These are phyloP conservation scores for Acorus gramineus DNA, from an alignment of 106 monocot species.

Conservation along the genomic window DNA sequence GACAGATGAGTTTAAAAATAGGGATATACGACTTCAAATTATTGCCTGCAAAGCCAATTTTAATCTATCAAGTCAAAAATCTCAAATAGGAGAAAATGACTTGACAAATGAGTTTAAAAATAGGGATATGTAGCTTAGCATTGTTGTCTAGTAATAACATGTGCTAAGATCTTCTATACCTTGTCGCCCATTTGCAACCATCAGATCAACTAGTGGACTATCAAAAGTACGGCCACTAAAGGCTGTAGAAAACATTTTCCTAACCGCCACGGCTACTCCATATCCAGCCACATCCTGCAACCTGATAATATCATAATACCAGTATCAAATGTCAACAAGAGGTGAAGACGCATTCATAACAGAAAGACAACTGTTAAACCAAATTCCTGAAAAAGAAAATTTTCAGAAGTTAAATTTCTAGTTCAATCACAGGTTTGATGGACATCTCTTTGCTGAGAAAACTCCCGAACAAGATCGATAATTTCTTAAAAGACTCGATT, in stretches of 20 bases:
- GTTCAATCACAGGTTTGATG: too few relatives aligned
- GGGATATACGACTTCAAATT: too few relatives aligned
- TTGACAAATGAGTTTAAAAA: neutral
- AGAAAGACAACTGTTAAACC: too few relatives aligned
- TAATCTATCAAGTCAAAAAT: neutral
- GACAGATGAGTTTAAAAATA: neutral
- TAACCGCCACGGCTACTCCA: constrained; percentile 86
- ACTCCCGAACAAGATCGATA: too few relatives aligned
- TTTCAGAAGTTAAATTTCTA: too few relatives aligned
- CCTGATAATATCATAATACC: constrained; percentile 18
- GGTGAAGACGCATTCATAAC: too few relatives aligned
- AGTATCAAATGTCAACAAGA: too few relatives aligned
- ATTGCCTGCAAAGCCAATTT: neutral
- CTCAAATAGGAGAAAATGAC: neutral
- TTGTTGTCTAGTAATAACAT: neutral
- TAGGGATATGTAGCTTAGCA: too few relatives aligned
- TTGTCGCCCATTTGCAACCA: constrained; percentile 67
- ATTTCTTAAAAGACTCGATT: too few relatives aligned
- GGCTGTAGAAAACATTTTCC: constrained; percentile 42
- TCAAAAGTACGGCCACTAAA: constrained; percentile 61
- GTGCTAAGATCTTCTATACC: constrained; percentile 23
- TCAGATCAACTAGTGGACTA: constrained; percentile 41
- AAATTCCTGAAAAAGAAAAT: too few relatives aligned
- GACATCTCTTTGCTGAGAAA: too few relatives aligned
- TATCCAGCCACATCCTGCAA: constrained; percentile 87